Evolutionary conservation across 2,329 filamentous ascomycete species (phyloP), one percentile per base, ranked within the genome.

Genomic region (Exophiala aquamarina): DNA sequence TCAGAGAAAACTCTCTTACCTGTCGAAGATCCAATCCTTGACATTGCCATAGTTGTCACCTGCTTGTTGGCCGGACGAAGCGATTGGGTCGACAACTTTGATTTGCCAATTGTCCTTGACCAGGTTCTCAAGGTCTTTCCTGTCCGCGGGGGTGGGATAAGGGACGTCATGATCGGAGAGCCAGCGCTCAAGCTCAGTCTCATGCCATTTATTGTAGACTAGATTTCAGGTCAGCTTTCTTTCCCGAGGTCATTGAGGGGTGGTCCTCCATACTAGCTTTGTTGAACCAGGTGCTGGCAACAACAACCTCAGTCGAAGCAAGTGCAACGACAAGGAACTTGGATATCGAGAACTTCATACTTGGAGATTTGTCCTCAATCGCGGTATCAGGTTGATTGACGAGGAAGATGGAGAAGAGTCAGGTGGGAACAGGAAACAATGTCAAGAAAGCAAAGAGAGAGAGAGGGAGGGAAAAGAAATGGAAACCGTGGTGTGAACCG

Each of bases 151-250:
- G 9, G 82, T 84, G n/a, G 93, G 90, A 67, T 96, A 90, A 8
- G 92, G 89, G 48, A 98, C 78, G 66, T 91, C 82, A 72, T 97
- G 81, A 66, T 98, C 93, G 21, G 87, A 87, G 40, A 98, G 83
- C 93, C 93, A 98, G 63, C 91, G 83, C 74, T 98, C 92, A 21
- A 98, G 82, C 77, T 98, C 93, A 17, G 89, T 95, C 76, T 97
- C 86, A 63, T 97, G 92, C 93, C 93, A 98, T 69, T 93, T 96
- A 74, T 97, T 96, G 78, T 97, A 97, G 13, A 86, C 92, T 95
- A 63, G 39, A 41, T 35, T 67, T 58, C 47, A 55, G 28, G 58
- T 50, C 21, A 54, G 39, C 23, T 36, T 7, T 36, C 34, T n/a
- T 21, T 32, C 17, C 43, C 31, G 15, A 10, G 11, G n/a, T 41